phyloP scores from a whole-genome alignment of 2,329 filamentous ascomycete species.

The Ascochyta lentis region DNA sequence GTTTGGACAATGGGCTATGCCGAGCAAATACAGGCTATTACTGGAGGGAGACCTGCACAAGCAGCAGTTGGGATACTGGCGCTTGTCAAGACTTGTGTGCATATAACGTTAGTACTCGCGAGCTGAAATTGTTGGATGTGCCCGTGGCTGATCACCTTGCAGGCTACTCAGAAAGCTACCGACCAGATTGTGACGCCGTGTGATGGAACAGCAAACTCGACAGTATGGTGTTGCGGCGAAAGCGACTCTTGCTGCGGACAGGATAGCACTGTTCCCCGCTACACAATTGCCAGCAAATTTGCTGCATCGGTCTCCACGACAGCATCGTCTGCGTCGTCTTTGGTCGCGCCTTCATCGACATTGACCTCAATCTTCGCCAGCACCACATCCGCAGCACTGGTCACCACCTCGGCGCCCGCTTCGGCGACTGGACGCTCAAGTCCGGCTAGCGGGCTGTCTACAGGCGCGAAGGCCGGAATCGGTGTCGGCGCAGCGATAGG shows the following conservation, averaged over 20 bases:
- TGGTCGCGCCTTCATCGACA: not conserved
- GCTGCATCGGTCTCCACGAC: not conserved
- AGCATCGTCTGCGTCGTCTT: not conserved
- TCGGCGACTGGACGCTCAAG: not conserved
- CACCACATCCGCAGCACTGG: too few relatives aligned
- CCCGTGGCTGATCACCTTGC: not conserved
- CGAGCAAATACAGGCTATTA: not conserved
- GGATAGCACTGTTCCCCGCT: not conserved
- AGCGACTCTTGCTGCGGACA: not conserved
- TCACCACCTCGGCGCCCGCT: not conserved
- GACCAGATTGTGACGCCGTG: not conserved
- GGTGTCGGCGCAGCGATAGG: slow-evolving; percentile 7
- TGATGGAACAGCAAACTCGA: not conserved
- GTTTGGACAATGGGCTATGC: not conserved
- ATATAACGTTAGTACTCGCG: not conserved
- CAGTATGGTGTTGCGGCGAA: not conserved
- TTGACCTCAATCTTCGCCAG: not conserved
- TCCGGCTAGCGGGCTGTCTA: not conserved
- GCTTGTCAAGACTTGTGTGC: not conserved
- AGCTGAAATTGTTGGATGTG: too few relatives aligned
- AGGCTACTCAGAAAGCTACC: not conserved
- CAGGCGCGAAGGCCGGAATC: slow-evolving; percentile 9
- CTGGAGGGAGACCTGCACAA: not conserved
- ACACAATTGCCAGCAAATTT: not conserved
- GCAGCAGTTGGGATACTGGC: not conserved